Evolutionary conservation across 2,329 filamentous ascomycete genomes (phyloP).

Genomic region (Pseudogymnoascus verrucosus): DNA sequence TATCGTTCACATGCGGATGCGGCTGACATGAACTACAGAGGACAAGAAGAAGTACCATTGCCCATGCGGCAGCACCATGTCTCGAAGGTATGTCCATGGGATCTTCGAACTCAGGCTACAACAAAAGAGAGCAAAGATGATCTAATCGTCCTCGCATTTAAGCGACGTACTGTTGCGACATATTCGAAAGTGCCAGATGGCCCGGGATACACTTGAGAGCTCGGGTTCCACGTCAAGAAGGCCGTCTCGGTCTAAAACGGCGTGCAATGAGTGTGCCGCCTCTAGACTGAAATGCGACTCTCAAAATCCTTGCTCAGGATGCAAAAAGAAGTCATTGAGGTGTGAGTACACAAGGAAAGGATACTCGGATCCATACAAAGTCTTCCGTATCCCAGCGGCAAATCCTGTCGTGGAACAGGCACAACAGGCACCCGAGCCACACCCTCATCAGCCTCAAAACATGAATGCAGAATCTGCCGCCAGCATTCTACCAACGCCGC

Average conservation of each 20-base stretch:
- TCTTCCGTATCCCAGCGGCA: not conserved
- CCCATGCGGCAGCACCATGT: conserved; percentile 1
- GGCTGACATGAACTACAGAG: not conserved
- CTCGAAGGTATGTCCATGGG: not conserved
- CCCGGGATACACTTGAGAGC: not conserved
- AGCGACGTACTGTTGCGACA: not conserved
- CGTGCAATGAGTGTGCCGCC: not conserved
- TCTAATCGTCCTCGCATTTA: not conserved
- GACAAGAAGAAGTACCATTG: not conserved
- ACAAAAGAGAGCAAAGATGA: not conserved
- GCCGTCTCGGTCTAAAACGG: not conserved
- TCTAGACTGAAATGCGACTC: not conserved
- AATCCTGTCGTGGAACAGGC: not conserved
- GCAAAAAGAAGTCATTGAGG: not conserved
- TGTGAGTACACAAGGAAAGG: conserved; percentile 1
- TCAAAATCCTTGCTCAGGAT: not conserved
- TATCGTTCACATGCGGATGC: not conserved
- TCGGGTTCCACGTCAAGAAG: not conserved
- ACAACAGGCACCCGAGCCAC: not conserved
- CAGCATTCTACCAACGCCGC: not conserved
- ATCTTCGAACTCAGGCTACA: not conserved
- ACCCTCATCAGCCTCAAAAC: not conserved
- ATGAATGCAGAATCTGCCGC: not conserved
- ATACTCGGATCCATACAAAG: not conserved
- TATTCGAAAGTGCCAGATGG: not conserved